Evolutionary conservation across 1,139 yeast species (phyloP).

Genomic region (Candida sanyaensis): DNA sequence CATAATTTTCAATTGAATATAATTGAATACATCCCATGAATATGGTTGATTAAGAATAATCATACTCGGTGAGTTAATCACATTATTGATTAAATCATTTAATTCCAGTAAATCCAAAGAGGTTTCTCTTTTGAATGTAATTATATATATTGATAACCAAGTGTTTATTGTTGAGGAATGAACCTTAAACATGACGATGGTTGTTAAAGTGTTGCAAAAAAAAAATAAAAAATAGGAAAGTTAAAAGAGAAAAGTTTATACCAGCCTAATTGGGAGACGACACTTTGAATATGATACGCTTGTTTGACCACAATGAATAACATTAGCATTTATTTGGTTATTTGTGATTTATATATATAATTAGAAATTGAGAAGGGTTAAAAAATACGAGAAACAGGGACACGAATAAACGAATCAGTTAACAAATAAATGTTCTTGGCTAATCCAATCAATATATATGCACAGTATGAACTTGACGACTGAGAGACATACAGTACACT

Average conservation of each 20-base stretch:
- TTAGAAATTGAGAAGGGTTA: no score
- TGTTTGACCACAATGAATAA: no score
- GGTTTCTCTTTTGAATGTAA: background rate
- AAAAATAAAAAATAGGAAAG: background rate
- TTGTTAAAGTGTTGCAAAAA: constrained; percentile 1
- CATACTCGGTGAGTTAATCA: background rate
- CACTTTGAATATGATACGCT: no score
- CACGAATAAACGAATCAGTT: no score
- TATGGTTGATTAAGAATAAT: constrained; percentile 2
- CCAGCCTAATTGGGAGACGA: no score
- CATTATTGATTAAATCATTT: background rate
- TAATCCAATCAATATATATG: no score
- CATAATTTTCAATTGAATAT: constrained; percentile 10
- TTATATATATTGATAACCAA: constrained; percentile 10
- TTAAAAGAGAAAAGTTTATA: background rate
- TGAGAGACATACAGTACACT: no score
- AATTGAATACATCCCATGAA: constrained; percentile 7
- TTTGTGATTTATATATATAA: no score
- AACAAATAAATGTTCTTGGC: no score
- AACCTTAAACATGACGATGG: constrained; percentile 7
- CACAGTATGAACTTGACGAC: no score
- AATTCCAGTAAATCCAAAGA: background rate
- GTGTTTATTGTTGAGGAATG: constrained; percentile 3
- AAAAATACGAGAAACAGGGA: no score
- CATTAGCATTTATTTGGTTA: no score